Evolutionary conservation across 2,329 filamentous ascomycete species (phyloP), one percentile per base, ranked within the genome.

Genomic region (Knufia fluminis): DNA sequence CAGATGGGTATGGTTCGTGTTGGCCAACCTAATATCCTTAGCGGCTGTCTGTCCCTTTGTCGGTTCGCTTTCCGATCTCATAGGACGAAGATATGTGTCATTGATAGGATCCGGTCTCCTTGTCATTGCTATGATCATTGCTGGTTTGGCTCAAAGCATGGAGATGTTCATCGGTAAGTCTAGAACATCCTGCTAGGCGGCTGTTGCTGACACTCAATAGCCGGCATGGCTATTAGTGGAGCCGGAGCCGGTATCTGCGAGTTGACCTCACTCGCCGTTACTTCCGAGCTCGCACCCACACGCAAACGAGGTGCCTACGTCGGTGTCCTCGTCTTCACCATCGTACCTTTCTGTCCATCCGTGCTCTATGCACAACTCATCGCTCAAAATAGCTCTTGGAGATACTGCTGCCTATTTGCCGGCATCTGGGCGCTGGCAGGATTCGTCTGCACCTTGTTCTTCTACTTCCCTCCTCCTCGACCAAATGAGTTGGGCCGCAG

Each of bases 271-370:
- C 68, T 86, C 4, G 80, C 82, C 20, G 82, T 75, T 17, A 82
- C 81, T 1, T 79, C 80, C 1, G 82, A 86, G 61, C 70, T 85
- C 52, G 83, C 80, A 0, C 83, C 83, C 1, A 78, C 78, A n/a
- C 69, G 75, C 14, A 78, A 83, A 62, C 75, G 83, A 38, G 82
- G 79, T 22, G 72, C 72, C 56, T 84, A 83, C 59, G 75, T 83
- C 22, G 77, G 77, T 4, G 62, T 72, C 0, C 64, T 85, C 14
- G 74, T 82, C 39, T 72, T 82, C 58, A 79, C 75, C 47, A 80
- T 83, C 47, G 52, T 81, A 1, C 80, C 79, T 0, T 83, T 83
- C 59, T 74, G 74, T 48, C 78, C 80, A 0, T 76, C 78, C 1
- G 78, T 79, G 0, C 63, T 84, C 20, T 83, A 74, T 64, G 78